phyloP scores from a whole-genome alignment of 331 rosid species.

The Cucumis variabilis region DNA sequence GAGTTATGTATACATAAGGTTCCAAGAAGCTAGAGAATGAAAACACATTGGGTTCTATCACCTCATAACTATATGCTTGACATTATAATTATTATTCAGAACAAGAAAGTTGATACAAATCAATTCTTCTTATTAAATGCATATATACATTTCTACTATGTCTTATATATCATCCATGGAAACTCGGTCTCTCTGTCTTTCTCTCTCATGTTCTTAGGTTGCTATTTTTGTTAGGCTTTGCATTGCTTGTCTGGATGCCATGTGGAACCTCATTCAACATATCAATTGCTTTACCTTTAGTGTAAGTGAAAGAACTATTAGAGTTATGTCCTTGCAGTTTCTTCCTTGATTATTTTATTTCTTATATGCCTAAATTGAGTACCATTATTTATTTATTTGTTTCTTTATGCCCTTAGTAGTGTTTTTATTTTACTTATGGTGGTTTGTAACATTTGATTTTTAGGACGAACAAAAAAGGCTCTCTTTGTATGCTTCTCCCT shows the following conservation, averaged over 20 bases:
- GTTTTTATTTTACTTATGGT: constrained; percentile 20
- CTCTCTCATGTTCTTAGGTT: constrained; percentile 29
- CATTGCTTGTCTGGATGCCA: constrained; percentile 58
- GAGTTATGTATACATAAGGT: not conserved
- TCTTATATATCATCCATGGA: not conserved
- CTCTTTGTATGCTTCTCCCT: constrained; percentile 66
- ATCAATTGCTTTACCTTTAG: constrained; percentile 61
- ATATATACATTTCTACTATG: not conserved
- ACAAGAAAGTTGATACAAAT: not conserved
- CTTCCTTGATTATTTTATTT: constrained; percentile 1
- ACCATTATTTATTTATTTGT: not conserved
- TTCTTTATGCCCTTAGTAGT: constrained; percentile 11
- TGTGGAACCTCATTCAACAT: constrained; percentile 69
- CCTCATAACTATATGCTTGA: not conserved
- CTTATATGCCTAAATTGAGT: not conserved
- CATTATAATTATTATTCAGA: not conserved
- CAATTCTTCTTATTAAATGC: not conserved
- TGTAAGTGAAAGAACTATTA: constrained; percentile 54
- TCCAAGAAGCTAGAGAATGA: not conserved
- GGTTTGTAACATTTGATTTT: constrained; percentile 31
- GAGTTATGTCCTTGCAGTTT: not conserved
- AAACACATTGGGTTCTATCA: not conserved
- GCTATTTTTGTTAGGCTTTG: constrained; percentile 57
- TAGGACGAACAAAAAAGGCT: constrained; percentile 87
- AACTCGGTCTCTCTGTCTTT: not conserved